Evolutionary conservation across 768 basidiomycete species (phyloP), one percentile per base, ranked within the genome.

Genomic region (Mrakia gelida): DNA sequence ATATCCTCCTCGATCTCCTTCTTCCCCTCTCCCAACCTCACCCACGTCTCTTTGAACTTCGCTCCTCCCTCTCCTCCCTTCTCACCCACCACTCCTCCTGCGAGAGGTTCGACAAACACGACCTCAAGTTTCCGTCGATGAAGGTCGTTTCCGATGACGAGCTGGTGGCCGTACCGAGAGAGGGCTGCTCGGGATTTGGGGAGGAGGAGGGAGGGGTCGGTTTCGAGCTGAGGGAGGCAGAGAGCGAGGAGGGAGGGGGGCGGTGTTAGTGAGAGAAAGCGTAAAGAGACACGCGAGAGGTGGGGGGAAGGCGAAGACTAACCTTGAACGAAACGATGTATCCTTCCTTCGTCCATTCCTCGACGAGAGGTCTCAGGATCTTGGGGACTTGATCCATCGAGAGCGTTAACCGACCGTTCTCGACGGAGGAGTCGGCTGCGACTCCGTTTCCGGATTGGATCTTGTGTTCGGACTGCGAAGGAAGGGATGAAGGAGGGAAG

Each of bases 301-400:
- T 8, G 32, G 43, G 6, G 61, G 67, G 43, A 1, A 32, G 18
- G 61, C 49, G 7, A 72, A 38, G 54, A 52, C 83, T 30, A 75
- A 94, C 96, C 89, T 99, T 99, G 89, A 99, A 99, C 0, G 94
- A 96, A 59, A 99, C 93, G 56, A 98, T 91, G 83, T 90, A 98
- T 0, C 94, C 95, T 65, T 92, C 89, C 10, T 88, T 89, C 1
- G 90, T 91, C 96, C 97, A 99, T 83, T 98, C 94, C 65, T 92
- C 90, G 10, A 98, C 95, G 86, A 99, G 87, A 0, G 94, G 92
- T 84, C 93, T 92, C 67, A 99, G 86, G 52, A 98, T 91, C 85
- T 99, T 99, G 11, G 97, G 97, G 0, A 98, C 95, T 84, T 98
- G 95, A 82, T 99, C 97, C 97, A 98, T 99, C 84, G 98, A 95